These are phyloP conservation scores for Hypoxylon rickii DNA, from an alignment of 495 filamentous ascomycete species.

Conservation along the genomic window DNA sequence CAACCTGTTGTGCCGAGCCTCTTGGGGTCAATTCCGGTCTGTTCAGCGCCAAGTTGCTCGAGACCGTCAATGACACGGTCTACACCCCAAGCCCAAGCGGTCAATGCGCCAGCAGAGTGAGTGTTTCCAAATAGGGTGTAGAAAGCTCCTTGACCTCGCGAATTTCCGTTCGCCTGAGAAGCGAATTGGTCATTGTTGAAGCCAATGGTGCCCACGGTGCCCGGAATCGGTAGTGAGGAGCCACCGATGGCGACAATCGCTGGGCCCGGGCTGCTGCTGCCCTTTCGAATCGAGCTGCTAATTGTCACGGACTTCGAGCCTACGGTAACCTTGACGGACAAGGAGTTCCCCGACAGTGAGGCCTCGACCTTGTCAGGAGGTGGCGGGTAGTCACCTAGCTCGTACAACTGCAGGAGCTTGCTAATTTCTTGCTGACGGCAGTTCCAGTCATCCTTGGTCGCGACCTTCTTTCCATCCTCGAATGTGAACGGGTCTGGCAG, in stretches of 20 bases:
- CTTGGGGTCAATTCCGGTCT: constrained; percentile 51
- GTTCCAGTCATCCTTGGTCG: constrained; percentile 52
- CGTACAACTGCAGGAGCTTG: constrained; percentile 57
- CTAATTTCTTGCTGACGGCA: constrained; percentile 57
- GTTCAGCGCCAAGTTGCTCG: constrained; percentile 46
- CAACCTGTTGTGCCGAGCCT: constrained; percentile 57
- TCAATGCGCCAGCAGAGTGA: constrained; percentile 53
- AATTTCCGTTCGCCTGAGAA: constrained; percentile 42
- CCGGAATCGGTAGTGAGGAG: constrained; percentile 51
- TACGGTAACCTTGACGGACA: constrained; percentile 49
- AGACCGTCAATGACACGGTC: constrained; percentile 57
- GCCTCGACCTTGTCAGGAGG: constrained; percentile 45
- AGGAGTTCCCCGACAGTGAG: constrained; percentile 33
- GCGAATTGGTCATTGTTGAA: constrained; percentile 57
- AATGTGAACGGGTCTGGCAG: constrained; percentile 60
- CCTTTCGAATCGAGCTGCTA: constrained; percentile 45
- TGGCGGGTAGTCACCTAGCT: constrained; percentile 55
- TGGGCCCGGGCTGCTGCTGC: constrained; percentile 47
- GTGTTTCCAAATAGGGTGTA: constrained; percentile 53
- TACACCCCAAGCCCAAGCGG: constrained; percentile 60
- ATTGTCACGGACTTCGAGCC: constrained; percentile 56
- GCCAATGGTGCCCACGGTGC: constrained; percentile 51
- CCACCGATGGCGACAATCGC: constrained; percentile 56
- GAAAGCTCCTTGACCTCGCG: constrained; percentile 53
- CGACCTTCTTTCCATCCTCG: constrained; percentile 48